phyloP scores from a whole-genome alignment of 176 grass and related monocot species.

The Oryza longistaminata region DNA sequence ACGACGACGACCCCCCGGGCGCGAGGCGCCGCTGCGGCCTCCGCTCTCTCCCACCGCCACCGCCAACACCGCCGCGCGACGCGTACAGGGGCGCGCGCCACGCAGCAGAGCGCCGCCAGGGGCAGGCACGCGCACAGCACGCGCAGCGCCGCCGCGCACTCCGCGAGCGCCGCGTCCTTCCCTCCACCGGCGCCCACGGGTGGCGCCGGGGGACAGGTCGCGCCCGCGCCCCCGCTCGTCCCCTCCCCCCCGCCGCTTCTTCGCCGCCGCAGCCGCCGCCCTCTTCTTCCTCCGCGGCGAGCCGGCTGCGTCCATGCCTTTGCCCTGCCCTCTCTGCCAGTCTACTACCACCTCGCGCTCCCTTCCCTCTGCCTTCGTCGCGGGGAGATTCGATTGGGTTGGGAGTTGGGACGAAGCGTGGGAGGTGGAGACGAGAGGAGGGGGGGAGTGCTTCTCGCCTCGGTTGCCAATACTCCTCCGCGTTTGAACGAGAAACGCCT shows the following conservation, averaged over 20 bases:
- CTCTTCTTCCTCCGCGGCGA: slow-evolving; percentile 14
- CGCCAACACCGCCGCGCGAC: slow-evolving; percentile 45
- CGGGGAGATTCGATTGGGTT: background rate
- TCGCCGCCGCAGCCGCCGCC: background rate
- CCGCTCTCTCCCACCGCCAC: background rate
- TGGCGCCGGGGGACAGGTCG: slow-evolving; percentile 27
- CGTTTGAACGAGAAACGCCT: slow-evolving; percentile 23
- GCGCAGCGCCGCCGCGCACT: slow-evolving; percentile 61
- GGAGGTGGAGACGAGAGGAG: background rate
- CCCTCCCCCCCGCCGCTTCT: slow-evolving; percentile 30
- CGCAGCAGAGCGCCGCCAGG: slow-evolving; percentile 57
- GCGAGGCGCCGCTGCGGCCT: slow-evolving; percentile 25
- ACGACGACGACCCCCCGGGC: slow-evolving; percentile 51
- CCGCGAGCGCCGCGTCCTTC: slow-evolving; percentile 38
- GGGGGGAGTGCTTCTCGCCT: background rate
- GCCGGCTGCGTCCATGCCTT: background rate
- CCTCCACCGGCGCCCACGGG: background rate
- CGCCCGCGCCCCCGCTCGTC: background rate
- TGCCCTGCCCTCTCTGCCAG: background rate
- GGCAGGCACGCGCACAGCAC: slow-evolving; percentile 74
- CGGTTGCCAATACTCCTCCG: background rate
- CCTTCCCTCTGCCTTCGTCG: background rate
- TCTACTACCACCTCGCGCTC: background rate
- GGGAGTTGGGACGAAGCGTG: background rate
- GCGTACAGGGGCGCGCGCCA: slow-evolving; percentile 53